Evolutionary conservation across 257 asterid genomes (phyloP), one percentile per base, ranked within the genome.

Genomic region (Leptodermis oblonga): DNA sequence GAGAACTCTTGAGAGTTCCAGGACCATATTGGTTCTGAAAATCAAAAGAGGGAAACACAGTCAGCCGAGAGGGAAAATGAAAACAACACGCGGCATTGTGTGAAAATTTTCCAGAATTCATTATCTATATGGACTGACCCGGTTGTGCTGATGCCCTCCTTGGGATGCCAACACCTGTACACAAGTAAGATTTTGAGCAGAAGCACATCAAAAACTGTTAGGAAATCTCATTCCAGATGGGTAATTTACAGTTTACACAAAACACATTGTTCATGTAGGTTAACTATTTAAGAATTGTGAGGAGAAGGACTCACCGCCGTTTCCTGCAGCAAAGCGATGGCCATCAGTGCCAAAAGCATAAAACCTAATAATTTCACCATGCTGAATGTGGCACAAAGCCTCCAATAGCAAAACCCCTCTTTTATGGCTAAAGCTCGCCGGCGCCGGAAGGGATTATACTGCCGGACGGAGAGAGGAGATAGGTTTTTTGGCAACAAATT

Each of bases 1-100:
- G 87, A 65, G 1, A 77, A 64, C 72, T 65, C 71, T 68, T 80
- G 56, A 86, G 63, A 68, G 88, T 86, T 36, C 87, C 88, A 7
- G 88, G 76, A 11, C 88, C 88, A 51, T 76, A 48, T 15, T 45
- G 37, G 18, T 46, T 70, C 82, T 78, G 79, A 48, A 64, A 52
- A 18, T 46, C 25, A 45, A 43, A 15, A 17, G 36, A 30, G 42
- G 45, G 11, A 36, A 45, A 63, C 36, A 34, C 9, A 26, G 3
- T 37, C 28, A 26, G 34, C 33, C n/a, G n/a, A n/a, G n/a, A n/a
- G n/a, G n/a, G n/a, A 15, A 28, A 22, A 52, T 46, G 53, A 13
- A 1, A 45, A n/a, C 20, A 48, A 14, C 54, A 48, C 20, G 54
- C n/a, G 54, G 10, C 43, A 39, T 39, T 39, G 43, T 39, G 43